A percentile compares a stretch with the other conserved stretches of the same genome.
phyloP scores from a whole-genome alignment of 2,329 filamentous ascomycete species.

The Aspergillus sp. region DNA sequence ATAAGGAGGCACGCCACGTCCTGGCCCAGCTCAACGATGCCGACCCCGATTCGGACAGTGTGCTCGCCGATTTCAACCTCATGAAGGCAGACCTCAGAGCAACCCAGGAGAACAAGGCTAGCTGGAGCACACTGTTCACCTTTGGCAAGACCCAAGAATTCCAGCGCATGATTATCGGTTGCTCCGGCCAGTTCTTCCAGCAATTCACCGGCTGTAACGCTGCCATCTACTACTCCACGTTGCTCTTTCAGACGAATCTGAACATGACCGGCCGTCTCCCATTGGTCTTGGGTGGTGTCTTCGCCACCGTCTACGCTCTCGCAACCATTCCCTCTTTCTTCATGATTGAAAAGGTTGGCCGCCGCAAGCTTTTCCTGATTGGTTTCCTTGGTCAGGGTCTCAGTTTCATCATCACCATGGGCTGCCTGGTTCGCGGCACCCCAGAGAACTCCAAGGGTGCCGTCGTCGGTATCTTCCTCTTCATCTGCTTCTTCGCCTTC shows the following conservation, averaged over 20 bases:
- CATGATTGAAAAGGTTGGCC: slow-evolving; percentile 32
- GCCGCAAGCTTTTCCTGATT: slow-evolving; percentile 28
- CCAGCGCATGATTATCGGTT: slow-evolving; percentile 23
- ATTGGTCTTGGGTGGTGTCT: slow-evolving; percentile 21
- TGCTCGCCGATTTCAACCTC: slow-evolving; percentile 25
- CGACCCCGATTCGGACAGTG: slow-evolving; percentile 28
- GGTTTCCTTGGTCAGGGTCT: slow-evolving; percentile 28
- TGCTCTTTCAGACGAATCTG: slow-evolving; percentile 38
- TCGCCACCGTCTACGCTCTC: slow-evolving; percentile 20
- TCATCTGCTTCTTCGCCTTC: slow-evolving; percentile 59
- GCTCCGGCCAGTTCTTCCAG: slow-evolving; percentile 31
- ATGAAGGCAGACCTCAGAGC: slow-evolving; percentile 40
- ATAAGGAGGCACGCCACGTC: slow-evolving; percentile 40
- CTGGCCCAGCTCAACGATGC: slow-evolving; percentile 40
- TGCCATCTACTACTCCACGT: slow-evolving; percentile 38
- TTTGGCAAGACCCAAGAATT: slow-evolving; percentile 25
- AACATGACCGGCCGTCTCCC: slow-evolving; percentile 12
- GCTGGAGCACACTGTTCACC: slow-evolving; percentile 20
- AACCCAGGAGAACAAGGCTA: slow-evolving; percentile 24
- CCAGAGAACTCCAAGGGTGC: slow-evolving; percentile 24
- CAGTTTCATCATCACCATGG: slow-evolving; percentile 26
- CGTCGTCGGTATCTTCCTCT: slow-evolving; percentile 56
- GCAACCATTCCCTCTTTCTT: slow-evolving; percentile 21
- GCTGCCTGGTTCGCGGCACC: slow-evolving; percentile 21
- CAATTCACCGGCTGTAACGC: slow-evolving; percentile 41